phyloP scores from a whole-genome alignment of 169 alveolate species.

The Miamiensis avidus region DNA sequence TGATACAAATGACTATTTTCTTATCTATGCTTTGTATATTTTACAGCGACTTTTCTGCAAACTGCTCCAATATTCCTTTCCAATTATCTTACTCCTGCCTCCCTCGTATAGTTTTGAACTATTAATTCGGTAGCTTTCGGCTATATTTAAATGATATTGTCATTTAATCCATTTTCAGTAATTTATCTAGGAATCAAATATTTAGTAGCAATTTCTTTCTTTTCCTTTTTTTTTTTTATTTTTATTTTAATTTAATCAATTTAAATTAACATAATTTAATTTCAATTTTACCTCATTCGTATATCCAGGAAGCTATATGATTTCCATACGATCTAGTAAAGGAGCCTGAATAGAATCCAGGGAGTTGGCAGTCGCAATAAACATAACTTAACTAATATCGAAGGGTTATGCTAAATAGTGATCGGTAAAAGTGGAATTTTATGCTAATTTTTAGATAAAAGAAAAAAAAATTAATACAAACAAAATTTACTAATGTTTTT shows the following conservation, averaged over 20 bases:
- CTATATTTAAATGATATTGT: constrained; percentile 34
- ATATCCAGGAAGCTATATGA: constrained; percentile 73
- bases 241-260: no score
- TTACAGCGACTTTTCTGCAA: constrained; percentile 62
- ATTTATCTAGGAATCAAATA: constrained; percentile 68
- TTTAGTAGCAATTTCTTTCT: constrained; percentile 57
- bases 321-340: constrained; percentile 76
- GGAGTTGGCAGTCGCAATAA: constrained; percentile 77
- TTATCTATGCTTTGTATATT: constrained; percentile 46
- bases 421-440: constrained; percentile 68
- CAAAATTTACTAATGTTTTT: no score
- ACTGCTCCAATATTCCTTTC: constrained; percentile 65
- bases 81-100: constrained; percentile 67
- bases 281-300: no score
- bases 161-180: constrained; percentile 60
- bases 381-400: constrained; percentile 70
- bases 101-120: constrained; percentile 54
- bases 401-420: constrained; percentile 73
- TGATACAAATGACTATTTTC: neutral
- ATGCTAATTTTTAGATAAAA: neutral
- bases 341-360: constrained; percentile 73
- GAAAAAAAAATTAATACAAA: neutral
- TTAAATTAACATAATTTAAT: no score
- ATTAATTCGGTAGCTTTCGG: constrained; percentile 41
- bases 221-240: no score